Evolutionary conservation across 495 filamentous ascomycete genomes (phyloP).

Genomic region (Jackrogersella multiformis): DNA sequence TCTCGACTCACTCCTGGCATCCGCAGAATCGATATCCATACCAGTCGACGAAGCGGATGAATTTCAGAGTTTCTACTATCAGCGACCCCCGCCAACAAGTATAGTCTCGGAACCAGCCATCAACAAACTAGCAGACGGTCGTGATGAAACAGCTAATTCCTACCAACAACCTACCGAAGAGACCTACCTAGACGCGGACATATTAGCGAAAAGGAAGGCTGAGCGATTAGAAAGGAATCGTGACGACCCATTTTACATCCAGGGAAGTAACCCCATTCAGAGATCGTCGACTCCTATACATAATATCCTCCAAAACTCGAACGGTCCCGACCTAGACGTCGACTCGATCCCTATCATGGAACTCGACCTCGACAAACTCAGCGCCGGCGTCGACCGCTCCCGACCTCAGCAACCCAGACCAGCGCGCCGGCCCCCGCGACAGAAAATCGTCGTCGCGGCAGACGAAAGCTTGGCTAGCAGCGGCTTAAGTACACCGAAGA

Average conservation of each 20-base stretch:
- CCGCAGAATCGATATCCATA: slow-evolving; percentile 63
- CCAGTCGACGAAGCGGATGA: slow-evolving; percentile 66
- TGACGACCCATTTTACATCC: slow-evolving; percentile 97
- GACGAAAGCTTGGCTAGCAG: slow-evolving; percentile 65
- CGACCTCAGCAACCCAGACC: slow-evolving; percentile 17
- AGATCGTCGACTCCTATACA: slow-evolving; percentile 73
- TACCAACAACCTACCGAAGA: slow-evolving; percentile 71
- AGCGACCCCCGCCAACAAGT: slow-evolving; percentile 52
- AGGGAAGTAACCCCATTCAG: slow-evolving; percentile 58
- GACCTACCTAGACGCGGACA: slow-evolving; percentile 69
- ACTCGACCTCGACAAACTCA: slow-evolving; percentile 71
- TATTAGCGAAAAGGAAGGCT: slow-evolving; percentile 67
- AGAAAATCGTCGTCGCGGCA: slow-evolving; percentile 66
- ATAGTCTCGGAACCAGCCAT: slow-evolving; percentile 62
- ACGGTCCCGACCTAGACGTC: slow-evolving; percentile 81
- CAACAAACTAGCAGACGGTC: slow-evolving; percentile 56
- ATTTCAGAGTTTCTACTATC: slow-evolving; percentile 79
- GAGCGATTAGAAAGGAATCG: slow-evolving; percentile 81
- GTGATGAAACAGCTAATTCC: slow-evolving; percentile 58
- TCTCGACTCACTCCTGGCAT: slow-evolving; percentile 68
- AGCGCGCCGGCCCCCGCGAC: slow-evolving; percentile 48
- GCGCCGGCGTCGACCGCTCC: slow-evolving; percentile 40
- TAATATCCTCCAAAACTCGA: slow-evolving; percentile 71
- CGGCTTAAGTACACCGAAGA: slow-evolving; percentile 54
- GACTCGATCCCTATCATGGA: slow-evolving; percentile 96